Base-by-base conservation (phyloP, 768 basidiomycete species). In the Lactarius hatsudake region DNA sequence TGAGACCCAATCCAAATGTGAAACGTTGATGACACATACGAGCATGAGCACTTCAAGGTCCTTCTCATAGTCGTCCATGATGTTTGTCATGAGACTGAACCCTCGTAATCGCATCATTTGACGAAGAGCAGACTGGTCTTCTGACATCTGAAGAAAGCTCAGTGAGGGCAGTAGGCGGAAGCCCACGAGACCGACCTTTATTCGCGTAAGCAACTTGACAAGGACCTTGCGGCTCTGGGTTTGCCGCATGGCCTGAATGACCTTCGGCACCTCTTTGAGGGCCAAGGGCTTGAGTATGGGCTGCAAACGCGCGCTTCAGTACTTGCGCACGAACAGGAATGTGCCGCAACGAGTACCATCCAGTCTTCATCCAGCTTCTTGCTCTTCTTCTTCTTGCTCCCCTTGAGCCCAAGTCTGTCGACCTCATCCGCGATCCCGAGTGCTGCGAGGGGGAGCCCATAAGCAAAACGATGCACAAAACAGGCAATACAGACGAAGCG, bases 361-460 rank as follows among this genome's bases (percentile, higher is more conserved):
- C 91, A 97, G 78, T 98, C 96, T 76, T 97, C 94, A 73, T 96
- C 96, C 32, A 97, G 85, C 76, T 96, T 94, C 83, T 89, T 92
- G 59, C 93, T 83, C 76, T 88, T 96, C 84, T 87, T 95, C 83
- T 88, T 96, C 75, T 88, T 96, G 63, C 71, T 85, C 2, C 96
- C 96, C 78, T 96, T 96, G 66, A 96, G 83, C 28, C 87, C 91
- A 45, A 88, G 81, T 55, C 84, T 76, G 73, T 95, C 94, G 18
- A 91, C 89, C 72, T 96, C 96, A 54, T 97, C 96, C 9, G 89
- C 84, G 68, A 98, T 97, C 75, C 96, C 96, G 62, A 98, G 86
- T 30, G 96, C 94, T 95, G 69, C 2, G 68, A 55, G 30, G 36
- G 43, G 43, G 34, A 15, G 53, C 62, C n/a, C 64, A 45, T 69